Evolutionary conservation across 1,284 basidiomycete species (phyloP).

Genomic region (Sanguinoderma infundibulare): DNA sequence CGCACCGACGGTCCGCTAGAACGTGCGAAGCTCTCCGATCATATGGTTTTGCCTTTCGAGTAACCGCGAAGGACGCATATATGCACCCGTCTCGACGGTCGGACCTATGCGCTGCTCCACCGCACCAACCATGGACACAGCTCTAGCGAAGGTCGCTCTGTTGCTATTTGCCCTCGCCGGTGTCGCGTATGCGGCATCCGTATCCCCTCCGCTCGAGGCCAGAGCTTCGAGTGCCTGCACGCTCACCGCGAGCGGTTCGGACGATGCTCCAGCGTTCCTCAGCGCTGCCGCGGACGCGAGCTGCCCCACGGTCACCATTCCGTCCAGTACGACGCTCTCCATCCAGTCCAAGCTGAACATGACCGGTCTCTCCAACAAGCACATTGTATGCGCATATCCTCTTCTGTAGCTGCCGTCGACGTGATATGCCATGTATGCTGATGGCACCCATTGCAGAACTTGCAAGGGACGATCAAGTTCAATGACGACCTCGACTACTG

Average conservation of each 20-base stretch:
- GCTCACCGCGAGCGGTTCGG: constrained; percentile 48
- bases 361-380: constrained; percentile 53
- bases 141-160: not conserved
- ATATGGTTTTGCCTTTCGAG: too few relatives aligned
- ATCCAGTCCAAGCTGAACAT: constrained; percentile 57
- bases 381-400: constrained; percentile 45
- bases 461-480: constrained; percentile 57
- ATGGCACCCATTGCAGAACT: too few relatives aligned
- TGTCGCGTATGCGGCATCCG: not conserved
- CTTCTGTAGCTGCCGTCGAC: too few relatives aligned
- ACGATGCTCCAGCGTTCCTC: constrained; percentile 56
- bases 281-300: constrained; percentile 42
- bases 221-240: constrained; percentile 38
- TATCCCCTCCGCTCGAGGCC: not conserved
- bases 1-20: not conserved
- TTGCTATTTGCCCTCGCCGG: not conserved
- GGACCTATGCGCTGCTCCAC: not conserved
- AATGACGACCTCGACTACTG: constrained; percentile 56
- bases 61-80: not conserved
- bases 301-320: constrained; percentile 51
- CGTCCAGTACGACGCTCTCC: constrained; percentile 51
- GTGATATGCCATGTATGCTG: too few relatives aligned
- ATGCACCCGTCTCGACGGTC: not conserved
- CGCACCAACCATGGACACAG: not conserved
- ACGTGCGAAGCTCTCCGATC: not conserved